phyloP scores from a whole-genome alignment of 345 rosid species.

The Lagerstroemia speciosa region DNA sequence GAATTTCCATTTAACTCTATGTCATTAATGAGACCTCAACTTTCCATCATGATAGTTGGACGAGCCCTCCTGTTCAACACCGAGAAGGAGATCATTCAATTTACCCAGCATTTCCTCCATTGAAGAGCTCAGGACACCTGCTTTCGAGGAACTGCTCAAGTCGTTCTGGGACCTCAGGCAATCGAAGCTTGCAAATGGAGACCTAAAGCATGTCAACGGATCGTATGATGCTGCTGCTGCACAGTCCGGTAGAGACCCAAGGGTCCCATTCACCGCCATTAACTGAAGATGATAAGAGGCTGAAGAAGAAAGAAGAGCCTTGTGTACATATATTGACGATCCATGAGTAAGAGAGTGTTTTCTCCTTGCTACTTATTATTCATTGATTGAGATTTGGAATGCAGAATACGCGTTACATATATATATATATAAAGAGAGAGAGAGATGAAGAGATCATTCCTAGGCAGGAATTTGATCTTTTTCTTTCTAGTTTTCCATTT shows the following conservation, averaged over 20 bases:
- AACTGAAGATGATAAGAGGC: constrained; percentile 30
- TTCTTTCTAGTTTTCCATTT: not conserved
- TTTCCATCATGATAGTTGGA: constrained; percentile 46
- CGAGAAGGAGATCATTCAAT: constrained; percentile 62
- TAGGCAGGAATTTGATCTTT: not conserved
- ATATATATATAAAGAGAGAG: not conserved
- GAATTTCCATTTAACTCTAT: not conserved
- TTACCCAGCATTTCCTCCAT: constrained; percentile 69
- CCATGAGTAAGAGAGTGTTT: not conserved
- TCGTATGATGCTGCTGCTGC: constrained; percentile 53
- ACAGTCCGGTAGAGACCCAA: constrained; percentile 64
- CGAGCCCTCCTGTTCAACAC: constrained; percentile 89
- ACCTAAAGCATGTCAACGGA: constrained; percentile 43
- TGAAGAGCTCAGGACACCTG: constrained; percentile 83
- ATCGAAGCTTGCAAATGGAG: constrained; percentile 64
- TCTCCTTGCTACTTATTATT: not conserved
- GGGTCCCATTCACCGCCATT: constrained; percentile 81
- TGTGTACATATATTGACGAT: constrained; percentile 1
- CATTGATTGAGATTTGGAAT: not conserved
- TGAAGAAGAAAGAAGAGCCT: not conserved
- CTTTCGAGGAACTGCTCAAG: constrained; percentile 70
- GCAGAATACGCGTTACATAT: not conserved
- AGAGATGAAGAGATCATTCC: not conserved
- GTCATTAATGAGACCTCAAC: not conserved
- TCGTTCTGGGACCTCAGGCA: constrained; percentile 60